Conservation (phyloP, 1,284 basidiomycete species). For the Sparassis latifolia region DNA sequence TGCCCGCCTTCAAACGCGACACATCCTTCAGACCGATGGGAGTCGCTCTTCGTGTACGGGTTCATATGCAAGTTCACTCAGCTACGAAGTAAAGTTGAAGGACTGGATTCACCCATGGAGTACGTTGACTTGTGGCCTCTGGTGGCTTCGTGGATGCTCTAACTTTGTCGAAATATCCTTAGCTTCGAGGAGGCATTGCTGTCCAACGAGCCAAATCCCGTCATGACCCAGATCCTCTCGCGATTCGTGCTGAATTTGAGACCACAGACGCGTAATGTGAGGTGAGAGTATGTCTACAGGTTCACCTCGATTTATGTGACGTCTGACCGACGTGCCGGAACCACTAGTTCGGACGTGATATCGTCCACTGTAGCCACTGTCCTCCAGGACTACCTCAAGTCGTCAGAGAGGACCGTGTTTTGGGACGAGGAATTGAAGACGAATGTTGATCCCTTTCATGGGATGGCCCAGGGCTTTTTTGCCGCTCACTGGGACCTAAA, state of each 20-base stretch:
- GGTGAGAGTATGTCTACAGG: slow-evolving; percentile 43
- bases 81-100: slow-evolving; percentile 66
- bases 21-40: slow-evolving; percentile 77
- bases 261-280: slow-evolving; percentile 79
- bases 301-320: slow-evolving; percentile 21
- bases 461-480: slow-evolving; percentile 62
- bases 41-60: slow-evolving; percentile 75
- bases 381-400: slow-evolving; percentile 64
- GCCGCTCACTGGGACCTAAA: slow-evolving; percentile 71
- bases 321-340: slow-evolving; percentile 28
- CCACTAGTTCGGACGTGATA: slow-evolving; percentile 64
- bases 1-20: slow-evolving; percentile 67
- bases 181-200: slow-evolving; percentile 76
- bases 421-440: slow-evolving; percentile 61
- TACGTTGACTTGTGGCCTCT: slow-evolving; percentile 34
- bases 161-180: slow-evolving; percentile 2
- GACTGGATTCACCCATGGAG: slow-evolving; percentile 74
- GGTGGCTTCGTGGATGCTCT: slow-evolving; percentile 1
- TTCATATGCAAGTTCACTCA: slow-evolving; percentile 78
- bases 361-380: slow-evolving; percentile 60
- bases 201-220: slow-evolving; percentile 57
- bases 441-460: slow-evolving; percentile 68
- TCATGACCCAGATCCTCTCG: slow-evolving; percentile 63
- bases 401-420: slow-evolving; percentile 65
- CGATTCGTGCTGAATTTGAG: slow-evolving; percentile 74